Base-by-base conservation (phyloP, 345 rosid genomes). In the Acer campestre region DNA sequence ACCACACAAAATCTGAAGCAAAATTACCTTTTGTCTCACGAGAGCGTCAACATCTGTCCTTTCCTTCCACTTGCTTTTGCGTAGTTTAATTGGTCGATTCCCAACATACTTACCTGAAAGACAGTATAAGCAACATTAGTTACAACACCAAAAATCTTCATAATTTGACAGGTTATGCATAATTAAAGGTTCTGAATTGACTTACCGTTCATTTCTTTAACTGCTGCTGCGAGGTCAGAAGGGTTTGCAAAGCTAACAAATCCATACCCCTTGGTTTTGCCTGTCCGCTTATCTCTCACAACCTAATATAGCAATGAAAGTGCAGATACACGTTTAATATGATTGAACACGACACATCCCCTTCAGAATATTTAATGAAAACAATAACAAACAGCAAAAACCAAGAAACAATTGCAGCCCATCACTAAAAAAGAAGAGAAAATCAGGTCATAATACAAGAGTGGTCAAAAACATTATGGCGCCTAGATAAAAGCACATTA, bases 61-160 rank as follows among this genome's bases (percentile, higher is more conserved):
- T 82, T 96, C 98, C 86, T 83, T 92, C 99, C 99, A 96, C 80
- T 92, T 96, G 88, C 99, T 96, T 87, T 96, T 96, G 10, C 98
- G 88, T 67, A 96, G 84, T 77, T 96, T 96, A 67, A 96, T 94
- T 1, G 98, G 99, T 53, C 99, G 86, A 79, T 96, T 96, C 67
- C 99, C 99, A 14, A 96, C 99, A 81, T 96, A 96, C 80, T 96
- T 96, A 61, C 99, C 99, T 96, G 88, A 77, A 42, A 69, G 55
- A 65, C 75, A 44, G 61, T 64, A 56, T 40, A 71, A 71, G 13
- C 2, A 40, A 56, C 25, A 67, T 20, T 1, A 23, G 59, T 27
- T 46, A 44, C 2, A 5, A 22, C 22, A 22, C 22, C 20, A 27
- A 53, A 53, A 51, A 3, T 9, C 46, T 11, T 53, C 25, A 1